These are phyloP conservation scores for Cotoneaster glaucophyllus DNA, from an alignment of 306 rosid species.

Conservation along the genomic window DNA sequence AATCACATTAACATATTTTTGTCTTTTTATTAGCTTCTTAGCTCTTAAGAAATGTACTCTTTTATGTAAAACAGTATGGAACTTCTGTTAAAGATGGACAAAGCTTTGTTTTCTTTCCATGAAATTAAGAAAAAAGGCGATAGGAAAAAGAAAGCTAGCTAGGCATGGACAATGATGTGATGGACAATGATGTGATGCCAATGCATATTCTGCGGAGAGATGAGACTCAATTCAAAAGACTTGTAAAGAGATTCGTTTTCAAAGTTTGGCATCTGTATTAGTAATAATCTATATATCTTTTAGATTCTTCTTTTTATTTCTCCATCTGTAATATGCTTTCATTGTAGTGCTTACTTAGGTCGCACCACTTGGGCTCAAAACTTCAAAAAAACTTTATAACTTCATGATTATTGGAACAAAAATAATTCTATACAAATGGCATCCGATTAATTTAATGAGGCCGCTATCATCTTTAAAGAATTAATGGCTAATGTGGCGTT, in stretches of 20 bases:
- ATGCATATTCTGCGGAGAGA: not conserved
- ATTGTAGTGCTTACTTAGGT: not conserved
- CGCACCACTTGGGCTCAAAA: not conserved
- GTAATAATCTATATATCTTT: not conserved
- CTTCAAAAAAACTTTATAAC: not conserved
- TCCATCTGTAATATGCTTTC: not conserved
- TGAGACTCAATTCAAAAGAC: not conserved
- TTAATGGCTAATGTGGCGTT: not conserved
- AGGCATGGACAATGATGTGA: conserved; percentile 11
- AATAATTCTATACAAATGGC: no score
- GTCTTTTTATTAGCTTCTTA: not conserved
- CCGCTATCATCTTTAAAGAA: no score
- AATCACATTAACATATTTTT: not conserved
- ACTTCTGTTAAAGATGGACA: not conserved
- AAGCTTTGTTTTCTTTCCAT: not conserved
- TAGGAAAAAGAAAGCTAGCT: conserved; percentile 4
- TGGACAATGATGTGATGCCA: conserved; percentile 22
- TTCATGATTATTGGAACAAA: not conserved
- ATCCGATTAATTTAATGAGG: no score
- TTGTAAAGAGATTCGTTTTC: not conserved
- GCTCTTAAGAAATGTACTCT: not conserved
- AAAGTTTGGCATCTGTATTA: not conserved
- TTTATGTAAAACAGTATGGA: not conserved
- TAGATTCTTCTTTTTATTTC: not conserved
- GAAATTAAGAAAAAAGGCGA: not conserved